These are phyloP conservation scores for Rutstroemia sp. DNA, from an alignment of 2,329 filamentous ascomycete species.

Conservation along the genomic window DNA sequence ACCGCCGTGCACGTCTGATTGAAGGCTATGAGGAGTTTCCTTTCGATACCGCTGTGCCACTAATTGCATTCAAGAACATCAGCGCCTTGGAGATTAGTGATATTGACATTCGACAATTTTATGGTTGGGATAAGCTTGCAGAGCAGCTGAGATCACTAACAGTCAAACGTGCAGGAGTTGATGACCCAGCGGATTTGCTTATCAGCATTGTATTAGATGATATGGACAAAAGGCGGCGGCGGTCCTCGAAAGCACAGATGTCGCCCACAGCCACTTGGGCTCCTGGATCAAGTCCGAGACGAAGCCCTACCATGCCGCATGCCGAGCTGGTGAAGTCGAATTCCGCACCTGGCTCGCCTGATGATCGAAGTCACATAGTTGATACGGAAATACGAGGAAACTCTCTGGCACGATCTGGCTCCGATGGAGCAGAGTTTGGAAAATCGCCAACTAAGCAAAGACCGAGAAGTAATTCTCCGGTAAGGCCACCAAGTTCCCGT, in stretches of 20 bases:
- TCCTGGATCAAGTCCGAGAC: constrained; percentile 46
- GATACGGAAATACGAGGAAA: constrained; percentile 19
- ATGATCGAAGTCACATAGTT: constrained; percentile 28
- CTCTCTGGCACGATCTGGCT: constrained; percentile 25
- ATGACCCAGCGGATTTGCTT: constrained; percentile 83
- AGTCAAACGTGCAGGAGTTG: constrained; percentile 77
- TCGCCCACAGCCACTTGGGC: constrained; percentile 70
- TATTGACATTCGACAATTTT: constrained; percentile 94
- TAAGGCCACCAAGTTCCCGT: constrained; percentile 67
- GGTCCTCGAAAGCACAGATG: constrained; percentile 78
- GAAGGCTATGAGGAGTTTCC: constrained; percentile 95
- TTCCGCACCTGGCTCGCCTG: constrained; percentile 47
- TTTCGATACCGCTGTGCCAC: constrained; percentile 91
- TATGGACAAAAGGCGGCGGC: constrained; percentile 82
- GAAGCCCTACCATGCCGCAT: constrained; percentile 57
- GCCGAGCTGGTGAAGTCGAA: constrained; percentile 60
- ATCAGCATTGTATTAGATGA: constrained; percentile 94
- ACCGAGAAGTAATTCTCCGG: constrained; percentile 74
- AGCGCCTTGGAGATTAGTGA: constrained; percentile 90
- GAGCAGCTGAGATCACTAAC: constrained; percentile 88
- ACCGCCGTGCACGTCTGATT: constrained; percentile 85
- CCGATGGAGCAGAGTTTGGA: constrained; percentile 21
- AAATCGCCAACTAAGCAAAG: constrained; percentile 32
- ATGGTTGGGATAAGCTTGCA: constrained; percentile 89
- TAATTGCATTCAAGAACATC: constrained; percentile 97